A percentile compares a stretch with the other conserved stretches of the same genome.
These are phyloP conservation scores for Naegleria lovaniensis DNA, from an alignment of 208 protist species.

Conservation along the genomic window DNA sequence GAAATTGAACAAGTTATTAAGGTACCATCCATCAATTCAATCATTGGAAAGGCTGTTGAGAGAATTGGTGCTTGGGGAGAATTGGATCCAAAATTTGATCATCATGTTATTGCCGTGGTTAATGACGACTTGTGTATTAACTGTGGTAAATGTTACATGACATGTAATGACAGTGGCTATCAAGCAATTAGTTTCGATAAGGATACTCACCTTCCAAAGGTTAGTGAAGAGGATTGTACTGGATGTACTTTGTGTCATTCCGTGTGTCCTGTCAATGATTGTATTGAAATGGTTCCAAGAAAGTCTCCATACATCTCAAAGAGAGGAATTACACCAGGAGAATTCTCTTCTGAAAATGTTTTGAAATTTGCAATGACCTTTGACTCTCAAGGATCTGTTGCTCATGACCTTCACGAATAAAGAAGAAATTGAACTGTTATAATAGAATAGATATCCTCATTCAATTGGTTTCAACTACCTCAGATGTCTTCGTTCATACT, in stretches of 20 bases:
- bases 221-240: constrained; percentile 59
- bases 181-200: constrained; percentile 61
- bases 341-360: neutral
- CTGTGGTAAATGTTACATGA: constrained; percentile 78
- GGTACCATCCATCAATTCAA: constrained; percentile 40
- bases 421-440: too few species aligned
- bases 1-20: neutral
- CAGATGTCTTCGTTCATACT: too few species aligned
- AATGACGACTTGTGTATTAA: constrained; percentile 74
- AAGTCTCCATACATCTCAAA: constrained; percentile 44
- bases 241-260: constrained; percentile 59
- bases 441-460: too few species aligned
- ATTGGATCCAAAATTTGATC: constrained; percentile 48
- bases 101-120: constrained; percentile 57
- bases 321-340: constrained; percentile 43
- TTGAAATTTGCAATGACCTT: neutral
- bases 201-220: constrained; percentile 55
- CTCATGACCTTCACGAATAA: neutral
- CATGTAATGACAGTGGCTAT: constrained; percentile 57
- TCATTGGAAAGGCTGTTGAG: constrained; percentile 48
- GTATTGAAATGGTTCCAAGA: constrained; percentile 64
- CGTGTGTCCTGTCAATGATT: constrained; percentile 67
- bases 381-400: neutral
- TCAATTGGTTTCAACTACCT: too few species aligned
- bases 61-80: constrained; percentile 53